Conservation (phyloP, 2,329 filamentous ascomycete species). For the Aspergillus viridinutans region DNA sequence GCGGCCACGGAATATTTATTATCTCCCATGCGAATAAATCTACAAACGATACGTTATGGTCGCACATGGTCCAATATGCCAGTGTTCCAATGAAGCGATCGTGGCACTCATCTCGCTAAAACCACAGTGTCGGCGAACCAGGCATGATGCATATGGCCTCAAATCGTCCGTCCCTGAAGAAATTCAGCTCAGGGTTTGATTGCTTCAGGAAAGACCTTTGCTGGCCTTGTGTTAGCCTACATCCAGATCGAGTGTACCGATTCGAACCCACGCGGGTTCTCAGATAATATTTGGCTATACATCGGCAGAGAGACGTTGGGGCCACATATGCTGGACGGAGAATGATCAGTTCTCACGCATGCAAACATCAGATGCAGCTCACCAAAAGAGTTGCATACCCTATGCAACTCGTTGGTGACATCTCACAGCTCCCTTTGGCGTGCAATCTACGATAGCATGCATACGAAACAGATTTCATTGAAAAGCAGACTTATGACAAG, state of each 20-base stretch:
- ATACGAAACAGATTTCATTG: not conserved
- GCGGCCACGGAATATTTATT: not conserved
- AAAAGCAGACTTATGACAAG: not conserved
- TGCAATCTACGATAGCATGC: not conserved
- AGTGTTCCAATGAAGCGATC: not conserved
- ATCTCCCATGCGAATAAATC: not conserved
- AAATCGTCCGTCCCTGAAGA: not conserved
- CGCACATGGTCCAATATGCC: not conserved
- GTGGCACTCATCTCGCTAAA: not conserved
- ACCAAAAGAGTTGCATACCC: not conserved
- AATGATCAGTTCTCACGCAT: not conserved
- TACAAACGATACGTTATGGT: not conserved
- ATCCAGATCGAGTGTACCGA: no score
- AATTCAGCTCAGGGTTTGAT: not conserved
- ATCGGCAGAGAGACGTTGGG: not conserved
- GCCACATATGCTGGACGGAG: not conserved
- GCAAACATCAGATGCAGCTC: not conserved
- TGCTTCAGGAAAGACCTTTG: no score
- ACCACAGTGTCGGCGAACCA: not conserved
- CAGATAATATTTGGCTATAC: not conserved
- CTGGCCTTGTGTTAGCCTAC: not conserved
- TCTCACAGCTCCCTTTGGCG: not conserved
- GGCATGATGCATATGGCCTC: not conserved
- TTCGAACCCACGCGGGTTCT: no score
- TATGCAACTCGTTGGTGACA: no score